These are phyloP conservation scores for Tubosaeta brunneosetosa DNA, from an alignment of 768 basidiomycete species.

Conservation along the genomic window DNA sequence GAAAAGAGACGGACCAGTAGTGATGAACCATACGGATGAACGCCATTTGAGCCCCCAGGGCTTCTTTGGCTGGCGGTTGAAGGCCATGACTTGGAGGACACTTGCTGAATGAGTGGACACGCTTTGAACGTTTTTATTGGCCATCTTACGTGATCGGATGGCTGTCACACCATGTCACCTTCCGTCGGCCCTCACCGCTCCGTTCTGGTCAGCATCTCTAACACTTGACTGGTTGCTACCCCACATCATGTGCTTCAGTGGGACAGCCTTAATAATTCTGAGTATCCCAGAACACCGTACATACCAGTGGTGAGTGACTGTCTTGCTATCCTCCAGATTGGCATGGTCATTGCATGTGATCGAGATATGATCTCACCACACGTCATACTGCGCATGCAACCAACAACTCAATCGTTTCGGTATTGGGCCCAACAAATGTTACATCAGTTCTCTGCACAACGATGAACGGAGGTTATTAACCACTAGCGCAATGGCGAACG, in stretches of 20 bases:
- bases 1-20: conserved; percentile 32
- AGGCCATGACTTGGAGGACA: conserved; percentile 4
- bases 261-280: no score
- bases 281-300: no score
- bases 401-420: neutral
- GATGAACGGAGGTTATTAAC: neutral
- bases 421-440: neutral
- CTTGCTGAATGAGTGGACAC: neutral
- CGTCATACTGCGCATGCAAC: no score
- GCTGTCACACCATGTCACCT: neutral
- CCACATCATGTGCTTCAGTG: no score
- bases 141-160: conserved; percentile 1
- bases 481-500: no score
- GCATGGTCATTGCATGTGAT: no score
- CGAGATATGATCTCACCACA: no score
- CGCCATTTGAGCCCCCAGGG: conserved; percentile 54
- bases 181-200: no score
- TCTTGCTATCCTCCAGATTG: no score
- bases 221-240: no score
- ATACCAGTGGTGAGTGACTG: no score
- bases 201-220: no score
- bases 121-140: conserved; percentile 5
- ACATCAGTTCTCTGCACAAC: neutral
- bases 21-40: conserved; percentile 53
- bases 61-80: conserved; percentile 1